phyloP scores from a whole-genome alignment of 2,329 filamentous ascomycete species.

The Pleoardoris graminearum region DNA sequence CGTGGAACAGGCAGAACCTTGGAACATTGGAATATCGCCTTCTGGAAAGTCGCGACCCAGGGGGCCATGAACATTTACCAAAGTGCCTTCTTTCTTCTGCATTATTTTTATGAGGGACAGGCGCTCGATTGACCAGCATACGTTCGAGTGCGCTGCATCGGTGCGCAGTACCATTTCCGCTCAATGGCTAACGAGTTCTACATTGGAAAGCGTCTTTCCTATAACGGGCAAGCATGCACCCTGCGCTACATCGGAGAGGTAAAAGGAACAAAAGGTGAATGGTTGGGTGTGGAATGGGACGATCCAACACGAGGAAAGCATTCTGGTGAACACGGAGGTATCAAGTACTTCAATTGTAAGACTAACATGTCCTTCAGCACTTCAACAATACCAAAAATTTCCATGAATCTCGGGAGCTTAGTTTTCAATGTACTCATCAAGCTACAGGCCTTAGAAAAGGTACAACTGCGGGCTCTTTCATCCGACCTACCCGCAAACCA shows the following conservation, averaged over 20 bases:
- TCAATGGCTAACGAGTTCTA: conserved; percentile 46
- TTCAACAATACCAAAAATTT: no score
- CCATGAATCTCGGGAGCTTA: no score
- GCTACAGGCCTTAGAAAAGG: conserved; percentile 62
- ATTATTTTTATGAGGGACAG: no score
- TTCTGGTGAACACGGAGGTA: conserved; percentile 77
- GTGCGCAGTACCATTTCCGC: no score
- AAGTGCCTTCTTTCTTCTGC: neutral
- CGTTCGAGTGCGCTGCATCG: no score
- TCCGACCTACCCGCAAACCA: conserved; percentile 72
- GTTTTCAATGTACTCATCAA: no score
- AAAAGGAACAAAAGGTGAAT: conserved; percentile 73
- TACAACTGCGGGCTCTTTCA: conserved; percentile 79
- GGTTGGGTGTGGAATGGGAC: conserved; percentile 98
- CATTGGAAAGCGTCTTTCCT: conserved; percentile 78
- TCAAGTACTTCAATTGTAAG: conserved; percentile 81
- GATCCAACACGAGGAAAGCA: conserved; percentile 86
- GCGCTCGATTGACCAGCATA: no score
- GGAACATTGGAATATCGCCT: no score
- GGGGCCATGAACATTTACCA: neutral
- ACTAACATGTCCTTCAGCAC: conserved; percentile 20
- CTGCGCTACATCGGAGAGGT: conserved; percentile 81
- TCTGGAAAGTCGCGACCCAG: neutral
- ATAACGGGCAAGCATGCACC: conserved; percentile 76
- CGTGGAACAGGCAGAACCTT: conserved; percentile 5